Percentiles rank a stretch among this genome's conserved stretches.
Evolutionary conservation across 257 asterid species (phyloP).

Genomic region (Oldenlandia corymbosa): DNA sequence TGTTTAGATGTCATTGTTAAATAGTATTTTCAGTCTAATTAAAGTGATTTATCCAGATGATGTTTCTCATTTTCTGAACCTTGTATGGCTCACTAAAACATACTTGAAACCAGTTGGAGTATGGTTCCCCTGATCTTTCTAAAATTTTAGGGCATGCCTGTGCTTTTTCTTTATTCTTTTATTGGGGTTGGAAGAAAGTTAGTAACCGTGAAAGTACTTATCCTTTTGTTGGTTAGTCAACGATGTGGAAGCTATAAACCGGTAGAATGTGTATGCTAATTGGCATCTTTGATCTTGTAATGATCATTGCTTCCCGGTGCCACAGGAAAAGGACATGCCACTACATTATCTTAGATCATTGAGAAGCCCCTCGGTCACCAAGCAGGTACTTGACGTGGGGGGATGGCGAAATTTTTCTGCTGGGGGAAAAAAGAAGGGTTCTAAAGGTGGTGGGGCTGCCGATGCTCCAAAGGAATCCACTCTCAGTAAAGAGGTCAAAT

Average conservation of each 20-base stretch:
- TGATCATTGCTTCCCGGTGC: constrained; percentile 9
- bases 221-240: neutral
- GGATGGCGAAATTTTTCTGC: constrained; percentile 71
- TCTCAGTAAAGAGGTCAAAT: constrained; percentile 86
- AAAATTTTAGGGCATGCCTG: too few relatives aligned
- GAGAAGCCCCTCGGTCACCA: constrained; percentile 33
- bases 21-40: too few relatives aligned
- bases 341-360: constrained; percentile 32
- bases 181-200: too few relatives aligned
- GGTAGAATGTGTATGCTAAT: neutral
- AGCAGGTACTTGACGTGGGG: constrained; percentile 33
- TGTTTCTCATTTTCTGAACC: too few relatives aligned
- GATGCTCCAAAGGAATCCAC: constrained; percentile 72
- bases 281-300: constrained; percentile 3
- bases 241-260: neutral
- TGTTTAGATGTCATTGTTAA: too few relatives aligned
- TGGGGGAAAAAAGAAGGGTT: constrained; percentile 81
- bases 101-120: too few relatives aligned
- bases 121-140: too few relatives aligned
- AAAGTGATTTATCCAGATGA: too few relatives aligned
- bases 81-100: too few relatives aligned
- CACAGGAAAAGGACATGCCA: constrained; percentile 35
- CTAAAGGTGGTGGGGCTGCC: constrained; percentile 67
- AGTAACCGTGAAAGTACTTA: neutral
- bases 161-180: too few relatives aligned